Conservation (phyloP, 163 green algal genomes). For the Chloromonas sp. region DNA sequence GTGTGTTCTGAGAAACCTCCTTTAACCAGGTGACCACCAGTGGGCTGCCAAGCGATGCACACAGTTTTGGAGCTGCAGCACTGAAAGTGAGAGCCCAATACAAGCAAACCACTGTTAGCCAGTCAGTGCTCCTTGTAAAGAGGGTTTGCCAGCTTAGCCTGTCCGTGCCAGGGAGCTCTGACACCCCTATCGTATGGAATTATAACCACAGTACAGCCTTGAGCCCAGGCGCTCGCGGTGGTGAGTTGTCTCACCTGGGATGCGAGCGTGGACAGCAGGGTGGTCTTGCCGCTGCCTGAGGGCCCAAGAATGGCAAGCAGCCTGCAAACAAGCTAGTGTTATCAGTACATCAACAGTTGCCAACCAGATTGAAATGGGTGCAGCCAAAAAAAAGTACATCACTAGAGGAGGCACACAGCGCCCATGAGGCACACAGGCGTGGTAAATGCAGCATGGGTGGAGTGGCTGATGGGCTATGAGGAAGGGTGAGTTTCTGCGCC, state of each 20-base stretch:
- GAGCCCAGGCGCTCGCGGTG: too few relatives aligned
- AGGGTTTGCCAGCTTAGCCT: too few relatives aligned
- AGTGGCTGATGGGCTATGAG: not conserved
- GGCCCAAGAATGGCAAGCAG: conserved; percentile 75
- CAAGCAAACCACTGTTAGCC: too few relatives aligned
- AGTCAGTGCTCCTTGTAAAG: too few relatives aligned
- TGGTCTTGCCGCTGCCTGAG: conserved; percentile 75
- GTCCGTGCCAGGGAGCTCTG: too few relatives aligned
- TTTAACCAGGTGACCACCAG: not conserved
- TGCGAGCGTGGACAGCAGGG: conserved; percentile 75
- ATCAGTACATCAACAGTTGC: conserved; percentile 1
- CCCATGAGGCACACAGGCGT: too few relatives aligned
- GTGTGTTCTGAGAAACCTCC: not conserved
- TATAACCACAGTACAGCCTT: too few relatives aligned
- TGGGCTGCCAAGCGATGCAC: not conserved
- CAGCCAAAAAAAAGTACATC: not conserved
- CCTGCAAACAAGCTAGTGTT: conserved; percentile 16
- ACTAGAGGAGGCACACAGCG: not conserved
- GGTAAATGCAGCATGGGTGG: too few relatives aligned
- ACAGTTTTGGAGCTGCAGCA: not conserved
- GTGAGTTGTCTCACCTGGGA: conserved; percentile 43
- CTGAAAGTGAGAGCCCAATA: not conserved
- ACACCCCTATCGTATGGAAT: too few relatives aligned
- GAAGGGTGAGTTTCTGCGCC: conserved; percentile 30
- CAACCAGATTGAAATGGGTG: not conserved